Conservation (phyloP, 176 grass and related monocot genomes). For the barley (Hordeum vulgare) region MorexV3_pseudomolecules_assembly NC_058520.1:558189266-558189765, state of each 20-base stretch:
- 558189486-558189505: not conserved
- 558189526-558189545: not conserved
- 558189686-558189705: constrained; percentile 12
- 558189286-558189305: not conserved
- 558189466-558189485: not conserved
- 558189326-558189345: constrained; percentile 21
- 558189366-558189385: constrained; percentile 53
- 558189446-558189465: not conserved
- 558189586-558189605: not conserved
- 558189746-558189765: constrained; percentile 69
- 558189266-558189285: not conserved
- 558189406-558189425: constrained; percentile 49
- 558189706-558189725: constrained; percentile 56
- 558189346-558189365: constrained; percentile 61
- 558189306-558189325: not conserved
- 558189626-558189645: not conserved
- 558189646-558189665: not conserved
- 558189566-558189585: not conserved
- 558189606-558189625: not conserved
- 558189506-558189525: constrained; percentile 4
- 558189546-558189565: not conserved
- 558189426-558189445: not conserved
- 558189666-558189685: not conserved
- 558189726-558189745: constrained; percentile 54
- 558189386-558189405: constrained; percentile 53